phyloP scores from a whole-genome alignment of 805 yeast species.

The Pachysolen tannophilus region DNA sequence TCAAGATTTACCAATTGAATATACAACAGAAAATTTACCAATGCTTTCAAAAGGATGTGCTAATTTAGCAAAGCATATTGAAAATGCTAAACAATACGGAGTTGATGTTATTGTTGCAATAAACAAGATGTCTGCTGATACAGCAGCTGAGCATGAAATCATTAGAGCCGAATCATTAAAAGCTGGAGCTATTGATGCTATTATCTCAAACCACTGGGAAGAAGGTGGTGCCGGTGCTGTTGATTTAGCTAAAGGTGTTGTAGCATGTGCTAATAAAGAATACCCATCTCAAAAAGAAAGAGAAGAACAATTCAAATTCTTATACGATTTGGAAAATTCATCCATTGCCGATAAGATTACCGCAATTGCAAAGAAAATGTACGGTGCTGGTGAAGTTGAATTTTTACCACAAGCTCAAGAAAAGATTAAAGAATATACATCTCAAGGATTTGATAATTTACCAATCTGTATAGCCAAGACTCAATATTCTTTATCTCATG shows the following conservation, averaged over 20 bases:
- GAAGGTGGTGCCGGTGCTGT: conserved; percentile 91
- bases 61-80: conserved; percentile 84
- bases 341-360: conserved; percentile 75
- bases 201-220: conserved; percentile 90
- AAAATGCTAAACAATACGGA: conserved; percentile 76
- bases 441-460: conserved; percentile 82
- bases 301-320: conserved; percentile 42
- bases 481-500: conserved; percentile 93
- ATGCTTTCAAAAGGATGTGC: conserved; percentile 73
- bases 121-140: conserved; percentile 78
- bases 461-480: conserved; percentile 98
- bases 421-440: conserved; percentile 73
- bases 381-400: conserved; percentile 84
- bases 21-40: conserved; percentile 73
- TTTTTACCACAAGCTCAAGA: conserved; percentile 72
- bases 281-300: conserved; percentile 27
- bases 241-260: conserved; percentile 76
- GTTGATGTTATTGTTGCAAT: conserved; percentile 94
- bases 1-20: conserved; percentile 73
- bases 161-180: conserved; percentile 72
- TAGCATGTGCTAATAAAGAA: conserved; percentile 50
- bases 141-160: conserved; percentile 69
- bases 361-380: conserved; percentile 79
- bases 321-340: conserved; percentile 59
- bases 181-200: conserved; percentile 94